These are phyloP conservation scores for Stevia rebaudiana DNA, from an alignment of 140 eudicot species.

Conservation along the genomic window DNA sequence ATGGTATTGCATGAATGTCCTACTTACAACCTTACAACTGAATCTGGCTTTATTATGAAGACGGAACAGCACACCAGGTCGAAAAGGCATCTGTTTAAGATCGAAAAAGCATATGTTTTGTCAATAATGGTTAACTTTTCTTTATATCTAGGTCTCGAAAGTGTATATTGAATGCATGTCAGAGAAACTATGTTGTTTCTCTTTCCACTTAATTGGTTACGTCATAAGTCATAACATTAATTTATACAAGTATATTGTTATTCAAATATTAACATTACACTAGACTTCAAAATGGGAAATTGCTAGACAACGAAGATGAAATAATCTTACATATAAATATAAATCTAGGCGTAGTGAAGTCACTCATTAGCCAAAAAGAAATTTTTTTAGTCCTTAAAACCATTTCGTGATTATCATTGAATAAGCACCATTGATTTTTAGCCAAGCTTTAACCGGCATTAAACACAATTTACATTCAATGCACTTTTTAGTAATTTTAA, in stretches of 20 bases:
- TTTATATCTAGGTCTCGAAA: not conserved
- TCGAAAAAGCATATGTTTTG: not conserved
- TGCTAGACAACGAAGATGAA: not conserved
- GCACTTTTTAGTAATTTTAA: too few relatives aligned
- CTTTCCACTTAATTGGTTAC: too few relatives aligned
- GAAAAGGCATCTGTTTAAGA: not conserved
- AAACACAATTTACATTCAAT: too few relatives aligned
- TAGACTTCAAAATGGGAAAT: not conserved
- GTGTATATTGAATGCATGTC: not conserved
- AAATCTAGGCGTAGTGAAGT: too few relatives aligned
- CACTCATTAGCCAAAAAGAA: too few relatives aligned
- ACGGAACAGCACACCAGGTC: not conserved
- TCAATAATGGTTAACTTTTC: not conserved
- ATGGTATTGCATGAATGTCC: conserved; percentile 27
- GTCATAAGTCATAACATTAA: too few relatives aligned
- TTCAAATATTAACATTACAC: not conserved
- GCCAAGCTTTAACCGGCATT: too few relatives aligned
- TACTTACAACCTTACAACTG: conserved; percentile 9
- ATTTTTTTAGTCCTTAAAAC: not conserved
- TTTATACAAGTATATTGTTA: not conserved
- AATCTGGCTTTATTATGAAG: not conserved
- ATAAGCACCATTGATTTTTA: too few relatives aligned
- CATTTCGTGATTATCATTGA: too few relatives aligned
- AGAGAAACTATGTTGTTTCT: too few relatives aligned
- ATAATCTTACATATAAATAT: too few relatives aligned